These are phyloP conservation scores for Curvularia sp. DNA, from an alignment of 2,329 filamentous ascomycete genomes.

Conservation along the genomic window DNA sequence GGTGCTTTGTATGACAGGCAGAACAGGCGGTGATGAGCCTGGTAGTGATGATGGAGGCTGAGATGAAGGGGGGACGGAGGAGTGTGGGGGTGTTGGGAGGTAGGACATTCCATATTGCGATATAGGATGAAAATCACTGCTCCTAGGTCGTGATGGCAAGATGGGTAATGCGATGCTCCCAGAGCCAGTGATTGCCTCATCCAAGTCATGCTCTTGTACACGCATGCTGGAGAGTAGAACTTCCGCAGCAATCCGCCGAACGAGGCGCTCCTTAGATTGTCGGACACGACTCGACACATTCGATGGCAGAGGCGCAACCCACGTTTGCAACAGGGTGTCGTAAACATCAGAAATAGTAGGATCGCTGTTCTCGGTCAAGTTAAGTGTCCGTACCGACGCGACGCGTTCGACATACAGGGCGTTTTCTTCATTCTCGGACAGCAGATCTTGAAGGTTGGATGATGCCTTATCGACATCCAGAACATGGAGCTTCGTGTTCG, in stretches of 20 bases:
- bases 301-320: conserved; percentile 40
- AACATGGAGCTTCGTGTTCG: conserved; percentile 25
- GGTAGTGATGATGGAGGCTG: conserved; percentile 12
- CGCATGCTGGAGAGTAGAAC: conserved; percentile 46
- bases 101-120: conserved; percentile 12
- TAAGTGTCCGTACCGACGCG: conserved; percentile 25
- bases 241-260: conserved; percentile 48
- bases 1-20: conserved; percentile 5
- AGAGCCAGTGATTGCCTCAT: conserved; percentile 6
- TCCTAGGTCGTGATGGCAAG: conserved; percentile 26
- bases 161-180: conserved; percentile 28
- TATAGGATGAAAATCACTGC: background rate
- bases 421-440: conserved; percentile 11
- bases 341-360: conserved; percentile 37
- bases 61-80: conserved; percentile 27
- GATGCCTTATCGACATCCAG: conserved; percentile 44
- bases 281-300: conserved; percentile 35
- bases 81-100: conserved; percentile 25
- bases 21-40: conserved; percentile 17
- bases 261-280: conserved; percentile 41
- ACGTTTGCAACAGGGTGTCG: conserved; percentile 41
- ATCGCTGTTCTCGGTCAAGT: conserved; percentile 16
- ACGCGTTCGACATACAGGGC: conserved; percentile 20
- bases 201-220: conserved; percentile 19
- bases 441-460: conserved; percentile 28